Base-by-base conservation (phyloP, 2,329 filamentous ascomycete genomes). In the Alternaria conjuncta region DNA sequence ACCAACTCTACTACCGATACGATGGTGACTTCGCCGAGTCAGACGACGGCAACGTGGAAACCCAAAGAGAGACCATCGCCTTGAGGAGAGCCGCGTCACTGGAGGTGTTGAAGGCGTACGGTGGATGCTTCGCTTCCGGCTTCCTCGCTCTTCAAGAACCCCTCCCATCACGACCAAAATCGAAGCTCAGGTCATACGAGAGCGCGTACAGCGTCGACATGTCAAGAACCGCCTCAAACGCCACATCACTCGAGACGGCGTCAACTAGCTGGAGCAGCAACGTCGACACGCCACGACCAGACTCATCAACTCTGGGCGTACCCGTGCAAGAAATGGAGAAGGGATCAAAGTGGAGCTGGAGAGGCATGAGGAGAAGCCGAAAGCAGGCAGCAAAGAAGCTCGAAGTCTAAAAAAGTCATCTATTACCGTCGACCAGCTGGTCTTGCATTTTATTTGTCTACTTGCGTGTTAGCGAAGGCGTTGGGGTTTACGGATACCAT, bases 71-170 rank as follows among this genome's bases (percentile, higher is more conserved):
- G 23, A 63, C 70, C 15, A 69, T 74, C 30, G 71, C 70, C 11
- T 53, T 75, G 43, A 65, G 69, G 43, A 71, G 68, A 54, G 66
- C 69, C 15, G 71, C 74, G 15, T 75, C 74, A 4, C 25, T 74
- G 54, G 74, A 78, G 18, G 75, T 72, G 12, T 57, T 79, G 56
- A 74, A 76, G 55, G 68, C 78, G 11, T 79, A 79, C 46, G 68
- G 70, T 12, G 76, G 76, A 11, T 71, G 72, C 61, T 74, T 76
- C 44, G 70, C 75, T 11, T 78, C 74, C n/a, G 70, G 71, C n/a
- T 74, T 74, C 45, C 63, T 74, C 43, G 71, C 71, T 6, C 70
- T 74, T 58, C 69, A 71, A 57, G 61, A 71, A 18, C 65, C 71
- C 65, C 69, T 56, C 55, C 75, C 51, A 26, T 72, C 72, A 47